A percentile compares a stretch with the other conserved stretches of the same genome.
These are phyloP conservation scores for Phaeomoniella chlamydospora DNA, from an alignment of 2,329 filamentous ascomycete genomes.

Conservation along the genomic window DNA sequence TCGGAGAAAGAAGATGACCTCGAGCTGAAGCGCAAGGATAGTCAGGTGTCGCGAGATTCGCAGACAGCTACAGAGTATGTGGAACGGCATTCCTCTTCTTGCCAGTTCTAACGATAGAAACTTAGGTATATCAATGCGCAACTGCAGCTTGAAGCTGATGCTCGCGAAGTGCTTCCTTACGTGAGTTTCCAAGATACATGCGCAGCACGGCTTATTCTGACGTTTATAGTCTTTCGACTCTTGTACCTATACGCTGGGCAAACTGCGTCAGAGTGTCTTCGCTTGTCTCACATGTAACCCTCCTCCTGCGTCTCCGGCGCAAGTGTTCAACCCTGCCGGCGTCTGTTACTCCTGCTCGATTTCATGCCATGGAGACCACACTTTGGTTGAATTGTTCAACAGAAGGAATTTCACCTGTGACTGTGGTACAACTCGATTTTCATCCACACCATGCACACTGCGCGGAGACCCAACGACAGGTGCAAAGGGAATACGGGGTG, in stretches of 20 bases:
- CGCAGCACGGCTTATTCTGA: constrained; percentile 7
- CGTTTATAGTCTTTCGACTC: constrained; percentile 71
- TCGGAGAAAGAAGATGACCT: neutral
- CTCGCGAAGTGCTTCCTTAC: constrained; percentile 86
- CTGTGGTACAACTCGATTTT: constrained; percentile 75
- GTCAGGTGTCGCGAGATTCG: constrained; percentile 39
- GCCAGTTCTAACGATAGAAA: neutral
- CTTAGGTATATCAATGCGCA: constrained; percentile 74
- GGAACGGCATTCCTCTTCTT: neutral
- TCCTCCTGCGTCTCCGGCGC: constrained; percentile 46
- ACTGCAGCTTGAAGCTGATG: constrained; percentile 83
- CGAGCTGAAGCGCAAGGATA: neutral
- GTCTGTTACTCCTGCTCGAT: constrained; percentile 96
- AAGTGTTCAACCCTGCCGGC: constrained; percentile 58
- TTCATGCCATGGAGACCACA: constrained; percentile 90
- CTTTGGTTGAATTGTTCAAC: constrained; percentile 84
- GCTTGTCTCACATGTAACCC: constrained; percentile 91
- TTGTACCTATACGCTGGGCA: constrained; percentile 80
- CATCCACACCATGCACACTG: constrained; percentile 56
- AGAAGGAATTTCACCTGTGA: constrained; percentile 96
- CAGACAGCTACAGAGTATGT: constrained; percentile 59
- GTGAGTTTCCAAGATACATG: constrained; percentile 32
- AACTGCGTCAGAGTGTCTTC: constrained; percentile 77
- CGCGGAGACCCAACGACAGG: constrained; percentile 60
- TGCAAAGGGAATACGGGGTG: constrained; percentile 64